Percentiles rank a stretch among this genome's conserved stretches.
These are phyloP conservation scores for Leccinum obscurum DNA, from an alignment of 768 basidiomycete species.

Conservation along the genomic window DNA sequence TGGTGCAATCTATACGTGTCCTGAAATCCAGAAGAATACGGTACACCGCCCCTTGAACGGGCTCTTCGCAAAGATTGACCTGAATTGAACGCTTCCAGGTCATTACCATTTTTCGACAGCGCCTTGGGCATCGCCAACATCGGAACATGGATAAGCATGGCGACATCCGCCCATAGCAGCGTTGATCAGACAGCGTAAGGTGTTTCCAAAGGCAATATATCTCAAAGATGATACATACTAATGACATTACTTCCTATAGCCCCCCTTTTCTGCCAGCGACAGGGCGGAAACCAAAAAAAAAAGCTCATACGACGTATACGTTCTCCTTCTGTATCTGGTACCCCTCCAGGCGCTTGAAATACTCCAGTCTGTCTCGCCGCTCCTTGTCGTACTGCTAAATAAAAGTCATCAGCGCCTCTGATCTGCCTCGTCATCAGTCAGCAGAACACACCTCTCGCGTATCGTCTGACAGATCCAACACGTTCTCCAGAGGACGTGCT, in stretches of 20 bases:
- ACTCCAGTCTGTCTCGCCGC: slow-evolving; percentile 52
- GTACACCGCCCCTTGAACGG: too few species aligned
- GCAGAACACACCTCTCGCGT: slow-evolving; percentile 29
- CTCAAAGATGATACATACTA: slow-evolving; percentile 17
- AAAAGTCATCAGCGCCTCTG: not conserved
- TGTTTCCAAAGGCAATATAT: slow-evolving; percentile 1
- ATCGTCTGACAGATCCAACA: slow-evolving; percentile 33
- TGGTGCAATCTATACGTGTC: too few species aligned
- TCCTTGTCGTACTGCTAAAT: slow-evolving; percentile 43
- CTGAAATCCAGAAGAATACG: too few species aligned
- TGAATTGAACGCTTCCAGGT: too few species aligned
- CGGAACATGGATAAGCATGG: not conserved
- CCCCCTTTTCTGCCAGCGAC: not conserved
- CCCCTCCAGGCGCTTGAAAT: slow-evolving; percentile 51
- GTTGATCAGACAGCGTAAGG: not conserved
- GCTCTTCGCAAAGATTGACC: too few species aligned
- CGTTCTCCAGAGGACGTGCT: slow-evolving; percentile 20
- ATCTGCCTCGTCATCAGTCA: not conserved
- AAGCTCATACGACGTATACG: slow-evolving; percentile 53
- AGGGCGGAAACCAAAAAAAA: not conserved
- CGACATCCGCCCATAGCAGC: not conserved
- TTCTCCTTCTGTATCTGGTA: slow-evolving; percentile 59
- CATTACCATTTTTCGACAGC: too few species aligned
- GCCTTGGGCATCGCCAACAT: not conserved
- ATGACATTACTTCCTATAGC: slow-evolving; percentile 5